Evolutionary conservation across 805 yeast genomes (phyloP), one percentile per base, ranked within the genome.

Genomic region (Candida bentonensis): DNA sequence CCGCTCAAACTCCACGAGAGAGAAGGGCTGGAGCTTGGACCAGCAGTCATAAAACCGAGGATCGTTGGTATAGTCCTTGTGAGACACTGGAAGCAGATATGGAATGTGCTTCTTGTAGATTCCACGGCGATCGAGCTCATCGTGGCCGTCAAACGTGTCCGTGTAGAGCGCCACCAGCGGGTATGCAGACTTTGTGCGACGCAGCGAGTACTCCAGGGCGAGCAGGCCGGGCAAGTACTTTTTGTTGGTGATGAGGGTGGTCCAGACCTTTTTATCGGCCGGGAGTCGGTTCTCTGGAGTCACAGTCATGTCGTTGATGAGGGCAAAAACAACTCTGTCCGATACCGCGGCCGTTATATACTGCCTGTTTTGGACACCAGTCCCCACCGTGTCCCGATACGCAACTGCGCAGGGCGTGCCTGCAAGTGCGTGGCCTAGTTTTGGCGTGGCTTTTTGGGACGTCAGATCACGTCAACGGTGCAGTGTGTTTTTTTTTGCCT

Each of bases 1-100:
- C 39, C 74, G 62, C n/a, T 73, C 68, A 48, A 67, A 77, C 49
- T 75, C 73, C 9, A 55, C 50, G 44, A 76, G 59, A 21, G 67
- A 62, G 53, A 76, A 76, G 7, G 77, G 72, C 58, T 73, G 76
- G 42, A 76, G 56, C 57, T 76, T 76, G 23, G 79, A 66, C 79
- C 80, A 76, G 50, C 79, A 74, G 53, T 76, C 80, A 51, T 69
- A 62, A 58, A 76, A 76, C 27, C 82, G 59, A 9, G 71, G 64
- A 50, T 77, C 81, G 28, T 65, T 58, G 9, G 66, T 57, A 50
- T 72, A 72, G 45, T 70, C 72, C 50, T 69, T 70, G 48, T 63
- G 60, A 15, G 54, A 57, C 1, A 58, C 53, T 1, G 79, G 80
- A 3, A 66, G 51, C 22, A 76, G 57, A 43, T 67, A 62, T 17